These are phyloP conservation scores for Fusarium albosuccineum DNA, from an alignment of 2,329 filamentous ascomycete genomes.

Conservation along the genomic window DNA sequence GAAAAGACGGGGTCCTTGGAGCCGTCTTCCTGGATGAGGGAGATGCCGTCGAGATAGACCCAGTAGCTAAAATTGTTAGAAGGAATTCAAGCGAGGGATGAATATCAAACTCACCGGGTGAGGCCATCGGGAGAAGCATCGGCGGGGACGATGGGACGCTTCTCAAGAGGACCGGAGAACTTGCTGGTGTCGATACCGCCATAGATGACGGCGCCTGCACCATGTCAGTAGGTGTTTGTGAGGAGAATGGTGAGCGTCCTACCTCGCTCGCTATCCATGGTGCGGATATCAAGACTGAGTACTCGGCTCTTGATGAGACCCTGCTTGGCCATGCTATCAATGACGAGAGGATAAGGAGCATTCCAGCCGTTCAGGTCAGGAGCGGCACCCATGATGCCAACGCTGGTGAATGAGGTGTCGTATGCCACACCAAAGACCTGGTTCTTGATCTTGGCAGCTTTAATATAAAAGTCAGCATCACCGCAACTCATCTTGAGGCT, in stretches of 20 bases:
- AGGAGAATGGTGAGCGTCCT: not conserved
- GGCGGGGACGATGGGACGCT: conserved; percentile 66
- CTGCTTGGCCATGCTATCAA: conserved; percentile 52
- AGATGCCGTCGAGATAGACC: conserved; percentile 56
- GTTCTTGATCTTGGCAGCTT: conserved; percentile 50
- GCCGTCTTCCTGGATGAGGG: conserved; percentile 50
- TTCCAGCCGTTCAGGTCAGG: conserved; percentile 52
- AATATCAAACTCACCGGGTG: conserved; percentile 42
- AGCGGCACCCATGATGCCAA: conserved; percentile 53
- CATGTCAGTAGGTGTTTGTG: too few relatives aligned
- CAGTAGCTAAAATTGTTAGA: conserved; percentile 54
- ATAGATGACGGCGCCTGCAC: conserved; percentile 57
- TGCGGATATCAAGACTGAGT: conserved; percentile 53
- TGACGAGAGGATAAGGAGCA: conserved; percentile 50
- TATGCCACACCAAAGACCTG: conserved; percentile 55
- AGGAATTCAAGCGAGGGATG: rapidly evolving
- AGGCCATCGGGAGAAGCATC: conserved; percentile 51
- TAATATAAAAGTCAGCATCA: conserved; percentile 6
- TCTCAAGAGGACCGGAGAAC: conserved; percentile 66
- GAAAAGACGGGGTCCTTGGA: conserved; percentile 61
- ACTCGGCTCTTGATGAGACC: conserved; percentile 54
- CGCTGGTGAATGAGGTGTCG: conserved; percentile 45
- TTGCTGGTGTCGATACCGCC: conserved; percentile 70
- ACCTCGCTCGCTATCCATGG: conserved; percentile 48
- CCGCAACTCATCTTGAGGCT: not conserved